phyloP scores from a whole-genome alignment of 306 rosid species.

The Castanea sativa region DNA sequence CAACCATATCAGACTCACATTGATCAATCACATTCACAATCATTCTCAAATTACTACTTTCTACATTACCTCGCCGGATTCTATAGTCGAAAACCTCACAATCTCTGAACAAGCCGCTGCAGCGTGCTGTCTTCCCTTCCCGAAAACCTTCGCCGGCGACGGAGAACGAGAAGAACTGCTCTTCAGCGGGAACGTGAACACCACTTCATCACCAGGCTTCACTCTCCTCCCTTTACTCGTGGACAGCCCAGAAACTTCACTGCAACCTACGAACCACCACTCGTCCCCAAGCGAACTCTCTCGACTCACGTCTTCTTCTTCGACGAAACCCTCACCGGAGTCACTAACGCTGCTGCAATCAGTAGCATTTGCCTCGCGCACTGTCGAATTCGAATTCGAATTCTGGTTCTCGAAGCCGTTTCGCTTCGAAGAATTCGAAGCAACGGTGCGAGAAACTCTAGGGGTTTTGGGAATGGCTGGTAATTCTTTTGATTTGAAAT shows the following conservation, averaged over 20 bases:
- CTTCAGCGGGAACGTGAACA: constrained; percentile 60
- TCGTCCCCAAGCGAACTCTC: constrained; percentile 31
- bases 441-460: constrained; percentile 18
- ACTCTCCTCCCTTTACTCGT: constrained; percentile 80
- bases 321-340: constrained; percentile 22
- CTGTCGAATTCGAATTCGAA: not conserved
- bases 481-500: constrained; percentile 33
- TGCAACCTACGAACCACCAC: constrained; percentile 79
- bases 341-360: constrained; percentile 14
- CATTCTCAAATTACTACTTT: not conserved
- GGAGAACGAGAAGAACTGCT: constrained; percentile 33
- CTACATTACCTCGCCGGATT: constrained; percentile 69
- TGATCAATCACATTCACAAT: not conserved
- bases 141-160: constrained; percentile 60
- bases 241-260: constrained; percentile 69
- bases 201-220: constrained; percentile 63
- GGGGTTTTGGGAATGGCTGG: constrained; percentile 17
- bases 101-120: constrained; percentile 66
- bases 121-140: constrained; percentile 45
- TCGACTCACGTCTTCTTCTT: constrained; percentile 21
- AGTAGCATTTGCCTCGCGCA: constrained; percentile 15
- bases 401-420: not conserved
- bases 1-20: not conserved
- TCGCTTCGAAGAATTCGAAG: constrained; percentile 11
- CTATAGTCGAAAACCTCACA: constrained; percentile 69